A percentile compares a stretch with the other conserved stretches of the same genome.
Conservation (phyloP, 768 basidiomycete genomes). For the Boletus insuetus region DNA sequence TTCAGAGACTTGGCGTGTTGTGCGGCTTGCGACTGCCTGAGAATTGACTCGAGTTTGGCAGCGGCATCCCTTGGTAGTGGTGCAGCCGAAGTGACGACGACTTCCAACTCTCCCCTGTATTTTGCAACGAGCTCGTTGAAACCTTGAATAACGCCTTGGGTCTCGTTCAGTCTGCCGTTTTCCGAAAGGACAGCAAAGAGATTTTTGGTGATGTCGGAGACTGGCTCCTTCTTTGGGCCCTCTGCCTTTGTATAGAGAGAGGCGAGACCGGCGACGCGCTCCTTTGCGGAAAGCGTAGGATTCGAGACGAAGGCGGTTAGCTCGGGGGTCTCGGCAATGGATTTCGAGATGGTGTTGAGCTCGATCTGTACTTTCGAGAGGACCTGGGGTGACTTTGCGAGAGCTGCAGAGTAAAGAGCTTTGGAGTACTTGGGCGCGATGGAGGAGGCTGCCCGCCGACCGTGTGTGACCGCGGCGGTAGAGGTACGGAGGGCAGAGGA, state of each 20-base stretch:
- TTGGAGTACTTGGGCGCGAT: conserved; percentile 85
- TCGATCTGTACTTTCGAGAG: conserved; percentile 88
- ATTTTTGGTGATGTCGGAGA: conserved; percentile 89
- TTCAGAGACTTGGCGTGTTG: conserved; percentile 87
- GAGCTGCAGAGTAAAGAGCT: conserved; percentile 76
- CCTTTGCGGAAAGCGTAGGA: conserved; percentile 84
- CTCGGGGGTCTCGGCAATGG: conserved; percentile 65
- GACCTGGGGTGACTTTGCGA: conserved; percentile 76
- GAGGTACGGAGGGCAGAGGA: conserved; percentile 53
- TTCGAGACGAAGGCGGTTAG: conserved; percentile 76
- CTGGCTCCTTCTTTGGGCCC: conserved; percentile 67
- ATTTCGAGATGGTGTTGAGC: conserved; percentile 64
- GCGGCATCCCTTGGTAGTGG: conserved; percentile 77
- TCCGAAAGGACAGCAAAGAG: conserved; percentile 86
- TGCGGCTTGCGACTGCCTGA: conserved; percentile 85
- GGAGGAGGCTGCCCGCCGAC: conserved; percentile 67
- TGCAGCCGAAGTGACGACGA: conserved; percentile 85
- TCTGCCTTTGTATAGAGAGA: conserved; percentile 68
- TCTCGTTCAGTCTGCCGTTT: conserved; percentile 88
- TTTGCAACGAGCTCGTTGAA: conserved; percentile 88
- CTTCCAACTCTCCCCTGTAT: conserved; percentile 90
- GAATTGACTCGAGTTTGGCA: conserved; percentile 72
- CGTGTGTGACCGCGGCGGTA: conserved; percentile 38
- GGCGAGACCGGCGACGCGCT: conserved; percentile 67
- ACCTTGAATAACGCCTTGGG: conserved; percentile 82